phyloP scores from a whole-genome alignment of 2,329 filamentous ascomycete species.

The Aspergillus costaricaensis region DNA sequence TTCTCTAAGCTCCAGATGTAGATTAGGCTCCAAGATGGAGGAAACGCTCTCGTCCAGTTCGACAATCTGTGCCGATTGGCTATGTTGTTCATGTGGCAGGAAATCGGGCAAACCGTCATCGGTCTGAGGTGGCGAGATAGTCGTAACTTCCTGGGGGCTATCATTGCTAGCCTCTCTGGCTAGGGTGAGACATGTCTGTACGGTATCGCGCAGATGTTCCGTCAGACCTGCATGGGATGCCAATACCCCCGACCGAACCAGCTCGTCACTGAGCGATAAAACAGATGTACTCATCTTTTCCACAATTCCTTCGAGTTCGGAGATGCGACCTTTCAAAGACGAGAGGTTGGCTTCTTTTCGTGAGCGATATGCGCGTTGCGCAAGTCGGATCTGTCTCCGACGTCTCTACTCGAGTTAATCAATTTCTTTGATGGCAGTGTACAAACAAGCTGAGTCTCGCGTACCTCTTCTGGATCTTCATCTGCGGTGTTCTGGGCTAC shows the following conservation, averaged over 20 bases:
- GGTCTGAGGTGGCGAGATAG: not conserved
- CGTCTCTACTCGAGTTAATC: constrained; percentile 18
- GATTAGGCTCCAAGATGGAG: not conserved
- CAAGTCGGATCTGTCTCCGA: constrained; percentile 29
- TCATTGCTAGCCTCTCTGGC: constrained; percentile 12
- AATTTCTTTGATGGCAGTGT: not conserved
- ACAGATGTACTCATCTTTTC: constrained; percentile 28
- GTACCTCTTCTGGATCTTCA: constrained; percentile 24
- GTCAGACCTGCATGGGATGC: constrained; percentile 21
- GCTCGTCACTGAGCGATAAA: constrained; percentile 24
- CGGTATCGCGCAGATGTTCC: constrained; percentile 20
- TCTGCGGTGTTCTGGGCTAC: constrained; percentile 10
- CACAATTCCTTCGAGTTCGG: constrained; percentile 21
- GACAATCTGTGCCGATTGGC: constrained; percentile 10
- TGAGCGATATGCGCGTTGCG: constrained; percentile 30
- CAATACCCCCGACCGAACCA: constrained; percentile 25
- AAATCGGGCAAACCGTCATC: not conserved
- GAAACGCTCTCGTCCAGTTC: not conserved
- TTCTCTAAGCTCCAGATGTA: no score
- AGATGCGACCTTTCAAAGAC: constrained; percentile 23
- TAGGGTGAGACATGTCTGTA: constrained; percentile 21
- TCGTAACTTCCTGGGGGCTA: not conserved
- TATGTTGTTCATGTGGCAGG: not conserved
- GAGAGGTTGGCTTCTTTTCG: constrained; percentile 27
- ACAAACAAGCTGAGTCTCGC: not conserved